Percentiles rank a stretch among this genome's conserved stretches.
Evolutionary conservation across 306 rosid species (phyloP).

Genomic region (Ziziphus jujuba): DNA sequence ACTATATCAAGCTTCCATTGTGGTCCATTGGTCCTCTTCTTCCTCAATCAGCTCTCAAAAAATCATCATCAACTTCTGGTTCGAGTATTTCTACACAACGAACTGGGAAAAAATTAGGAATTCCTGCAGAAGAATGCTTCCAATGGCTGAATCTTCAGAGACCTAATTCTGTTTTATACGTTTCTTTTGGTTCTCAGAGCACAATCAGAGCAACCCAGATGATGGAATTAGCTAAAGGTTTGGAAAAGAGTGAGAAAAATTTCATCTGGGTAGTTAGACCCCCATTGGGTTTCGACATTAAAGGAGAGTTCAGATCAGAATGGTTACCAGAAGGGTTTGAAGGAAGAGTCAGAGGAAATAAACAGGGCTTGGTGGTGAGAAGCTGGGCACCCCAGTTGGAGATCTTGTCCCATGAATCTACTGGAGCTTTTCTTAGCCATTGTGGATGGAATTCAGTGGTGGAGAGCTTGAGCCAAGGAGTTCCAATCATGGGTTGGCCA

Average conservation of each 20-base stretch:
- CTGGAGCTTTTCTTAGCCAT: constrained; percentile 71
- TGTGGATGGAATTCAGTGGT: constrained; percentile 86
- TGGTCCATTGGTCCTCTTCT: constrained; percentile 63
- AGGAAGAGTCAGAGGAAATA: constrained; percentile 42
- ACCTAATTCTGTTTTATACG: constrained; percentile 53
- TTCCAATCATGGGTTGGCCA: constrained; percentile 81
- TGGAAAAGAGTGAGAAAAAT: constrained; percentile 50
- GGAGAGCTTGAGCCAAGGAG: constrained; percentile 74
- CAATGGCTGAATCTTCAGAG: constrained; percentile 53
- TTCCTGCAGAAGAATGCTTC: constrained; percentile 41
- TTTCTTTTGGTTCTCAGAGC: constrained; percentile 88
- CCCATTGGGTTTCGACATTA: constrained; percentile 56
- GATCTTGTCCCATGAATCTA: constrained; percentile 55
- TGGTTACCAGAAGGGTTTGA: constrained; percentile 73
- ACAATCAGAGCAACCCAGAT: constrained; percentile 55
- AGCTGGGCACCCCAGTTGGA: constrained; percentile 86
- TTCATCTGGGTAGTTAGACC: constrained; percentile 83
- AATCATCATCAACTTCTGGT: constrained; percentile 8
- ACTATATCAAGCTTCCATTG: constrained; percentile 36
- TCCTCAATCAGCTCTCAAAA: constrained; percentile 11
- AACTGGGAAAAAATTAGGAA: constrained; percentile 48
- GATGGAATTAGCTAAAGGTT: constrained; percentile 67
- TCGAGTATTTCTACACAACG: constrained; percentile 23
- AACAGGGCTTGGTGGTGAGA: constrained; percentile 47
- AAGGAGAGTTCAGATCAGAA: constrained; percentile 43